Conservation (phyloP, 106 monocot species). For the Allium fistulosum region DNA sequence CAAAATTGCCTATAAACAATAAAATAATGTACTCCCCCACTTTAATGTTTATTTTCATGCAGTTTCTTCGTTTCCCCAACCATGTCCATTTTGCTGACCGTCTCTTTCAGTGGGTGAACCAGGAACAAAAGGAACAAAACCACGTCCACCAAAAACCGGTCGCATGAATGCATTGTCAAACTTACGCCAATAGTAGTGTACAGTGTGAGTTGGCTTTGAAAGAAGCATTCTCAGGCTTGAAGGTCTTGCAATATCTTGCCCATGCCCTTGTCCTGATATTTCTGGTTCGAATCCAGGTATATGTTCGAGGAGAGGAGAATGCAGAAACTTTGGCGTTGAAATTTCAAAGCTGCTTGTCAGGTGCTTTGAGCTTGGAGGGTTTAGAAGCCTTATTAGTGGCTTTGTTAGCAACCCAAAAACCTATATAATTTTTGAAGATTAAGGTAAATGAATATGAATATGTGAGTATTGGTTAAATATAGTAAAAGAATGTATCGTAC, state of each 20-base stretch:
- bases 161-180: slow-evolving; percentile 86
- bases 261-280: slow-evolving; percentile 5
- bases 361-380: slow-evolving; percentile 21
- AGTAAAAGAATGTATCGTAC: slow-evolving; percentile 29
- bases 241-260: slow-evolving; percentile 22
- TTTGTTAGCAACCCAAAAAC: slow-evolving; percentile 91
- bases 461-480: not conserved
- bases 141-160: slow-evolving; percentile 80
- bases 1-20: not conserved
- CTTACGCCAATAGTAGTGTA: slow-evolving; percentile 87
- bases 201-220: slow-evolving; percentile 49
- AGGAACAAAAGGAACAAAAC: slow-evolving; percentile 72
- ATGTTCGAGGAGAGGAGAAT: slow-evolving; percentile 39
- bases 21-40: not conserved
- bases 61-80: not conserved
- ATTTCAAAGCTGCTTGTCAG: slow-evolving; percentile 24
- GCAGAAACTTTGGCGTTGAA: slow-evolving; percentile 43
- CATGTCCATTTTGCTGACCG: slow-evolving; percentile 29
- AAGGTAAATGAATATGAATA: too few species aligned
- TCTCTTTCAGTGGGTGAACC: slow-evolving; percentile 74
- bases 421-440: slow-evolving; percentile 22
- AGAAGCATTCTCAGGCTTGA: slow-evolving; percentile 81
- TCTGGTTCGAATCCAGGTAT: slow-evolving; percentile 47
- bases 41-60: not conserved
- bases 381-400: slow-evolving; percentile 58